Base-by-base conservation (phyloP, 768 basidiomycete species). In the Sarcodon aspratus region DNA sequence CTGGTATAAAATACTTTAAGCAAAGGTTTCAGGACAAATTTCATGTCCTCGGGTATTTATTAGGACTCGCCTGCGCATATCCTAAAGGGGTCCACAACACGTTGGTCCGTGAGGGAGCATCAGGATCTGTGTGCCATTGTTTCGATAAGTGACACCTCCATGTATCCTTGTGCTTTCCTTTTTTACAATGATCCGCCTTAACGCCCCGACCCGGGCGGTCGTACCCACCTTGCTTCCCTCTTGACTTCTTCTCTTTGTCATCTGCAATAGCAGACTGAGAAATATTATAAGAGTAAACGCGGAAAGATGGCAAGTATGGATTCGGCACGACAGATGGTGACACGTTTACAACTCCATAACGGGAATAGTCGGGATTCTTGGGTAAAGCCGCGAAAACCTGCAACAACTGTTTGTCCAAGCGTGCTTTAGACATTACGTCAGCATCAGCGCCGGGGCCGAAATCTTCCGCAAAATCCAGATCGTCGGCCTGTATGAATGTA, bases 321-420 rank as follows among this genome's bases (percentile, higher is more conserved):
- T 89, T 89, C n/a, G 91, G 90, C 48, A 93, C 84, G 17, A 92
- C 79, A 33, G 86, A 77, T 5, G 92, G 86, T 34, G 76, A 75
- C 27, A 90, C 84, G 60, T 88, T 91, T 52, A 91, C 74, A 34
- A 87, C 79, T 3, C 78, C 78, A 57, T 82, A 89, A 52, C 83
- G 71, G 55, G 77, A 80, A 54, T 79, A 59, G 58, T 83, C 75
- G 37, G 76, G 57, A 47, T 73, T 63, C 48, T 72, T 74, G 7
- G 81, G 82, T 48, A 92, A 71, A 32, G 72, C 72, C 9, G 67
- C 61, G 63, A 85, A 90, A 53, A 88, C 84, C 44, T 76, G 61
- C 47, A 82, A 59, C 21, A 94, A 70, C 8, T 70, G 70, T 46
- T 80, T 69, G 59, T 70, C 79, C 32, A 86, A 65, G 40, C 70